Conservation (phyloP, 1,139 yeast species). For the Diutina mesorugosa region DNA sequence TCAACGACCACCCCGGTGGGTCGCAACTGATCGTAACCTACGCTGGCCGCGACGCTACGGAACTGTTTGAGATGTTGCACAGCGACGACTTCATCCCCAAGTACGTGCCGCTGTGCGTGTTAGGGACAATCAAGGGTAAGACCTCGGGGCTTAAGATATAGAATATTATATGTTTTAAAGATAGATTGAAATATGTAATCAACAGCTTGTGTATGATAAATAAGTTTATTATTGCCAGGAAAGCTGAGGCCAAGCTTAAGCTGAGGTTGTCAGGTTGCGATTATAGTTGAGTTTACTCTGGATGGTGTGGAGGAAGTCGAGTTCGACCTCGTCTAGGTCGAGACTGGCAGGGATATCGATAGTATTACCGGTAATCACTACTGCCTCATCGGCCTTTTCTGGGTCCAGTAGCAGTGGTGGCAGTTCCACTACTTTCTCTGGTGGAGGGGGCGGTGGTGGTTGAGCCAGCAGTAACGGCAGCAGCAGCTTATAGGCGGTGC, state of each 20-base stretch:
- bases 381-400: neutral
- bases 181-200: neutral
- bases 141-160: constrained; percentile 24
- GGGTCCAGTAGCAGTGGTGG: neutral
- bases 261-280: no score
- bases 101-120: constrained; percentile 32
- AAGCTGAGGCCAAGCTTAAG: neutral
- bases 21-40: constrained; percentile 53
- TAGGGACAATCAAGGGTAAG: constrained; percentile 37
- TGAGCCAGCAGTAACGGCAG: no score
- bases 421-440: neutral
- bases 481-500: neutral
- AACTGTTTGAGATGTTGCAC: constrained; percentile 55
- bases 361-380: neutral
- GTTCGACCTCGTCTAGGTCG: neutral
- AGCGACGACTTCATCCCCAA: constrained; percentile 40
- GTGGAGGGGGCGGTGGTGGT: neutral
- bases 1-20: constrained; percentile 86
- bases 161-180: neutral
- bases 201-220: no score
- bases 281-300: neutral
- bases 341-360: neutral
- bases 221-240: neutral
- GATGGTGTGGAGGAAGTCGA: neutral
- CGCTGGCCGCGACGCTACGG: constrained; percentile 90